These are phyloP conservation scores for Acanthamoeba lenticulata DNA, from an alignment of 208 protist genomes.

Conservation along the genomic window DNA sequence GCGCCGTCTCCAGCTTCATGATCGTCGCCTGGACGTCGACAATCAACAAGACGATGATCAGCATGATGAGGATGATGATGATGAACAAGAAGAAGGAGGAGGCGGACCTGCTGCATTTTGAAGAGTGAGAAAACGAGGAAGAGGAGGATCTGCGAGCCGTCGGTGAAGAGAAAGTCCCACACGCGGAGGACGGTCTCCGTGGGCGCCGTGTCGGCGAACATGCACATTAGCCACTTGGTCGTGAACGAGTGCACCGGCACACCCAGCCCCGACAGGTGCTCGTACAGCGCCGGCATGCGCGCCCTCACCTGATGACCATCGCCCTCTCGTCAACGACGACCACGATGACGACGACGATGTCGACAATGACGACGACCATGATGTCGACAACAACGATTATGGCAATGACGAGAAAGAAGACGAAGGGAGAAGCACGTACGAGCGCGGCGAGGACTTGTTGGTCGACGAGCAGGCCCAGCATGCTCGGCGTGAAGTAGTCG, in stretches of 20 bases:
- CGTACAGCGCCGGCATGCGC: neutral
- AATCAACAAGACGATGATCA: neutral
- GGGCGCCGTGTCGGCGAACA: constrained; percentile 48
- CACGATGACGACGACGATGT: no score
- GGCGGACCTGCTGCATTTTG: constrained; percentile 36
- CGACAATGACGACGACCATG: no score
- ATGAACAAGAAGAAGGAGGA: neutral
- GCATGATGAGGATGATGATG: neutral
- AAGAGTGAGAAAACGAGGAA: constrained; percentile 59
- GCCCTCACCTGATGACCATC: neutral
- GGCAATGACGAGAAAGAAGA: neutral
- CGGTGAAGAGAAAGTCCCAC: constrained; percentile 66
- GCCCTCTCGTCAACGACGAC: neutral
- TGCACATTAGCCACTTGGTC: constrained; percentile 63
- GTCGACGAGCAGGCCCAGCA: constrained; percentile 61
- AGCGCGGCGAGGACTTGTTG: constrained; percentile 43
- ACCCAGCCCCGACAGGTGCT: constrained; percentile 4
- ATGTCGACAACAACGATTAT: no score
- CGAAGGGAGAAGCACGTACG: neutral
- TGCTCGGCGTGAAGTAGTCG: constrained; percentile 55
- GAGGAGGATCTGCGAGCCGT: constrained; percentile 58
- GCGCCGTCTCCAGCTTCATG: constrained; percentile 14
- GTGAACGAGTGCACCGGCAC: constrained; percentile 66
- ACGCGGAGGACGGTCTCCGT: constrained; percentile 60
- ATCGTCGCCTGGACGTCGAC: neutral